Evolutionary conservation across 1,284 basidiomycete species (phyloP).

Genomic region (Chalciporus sp.): DNA sequence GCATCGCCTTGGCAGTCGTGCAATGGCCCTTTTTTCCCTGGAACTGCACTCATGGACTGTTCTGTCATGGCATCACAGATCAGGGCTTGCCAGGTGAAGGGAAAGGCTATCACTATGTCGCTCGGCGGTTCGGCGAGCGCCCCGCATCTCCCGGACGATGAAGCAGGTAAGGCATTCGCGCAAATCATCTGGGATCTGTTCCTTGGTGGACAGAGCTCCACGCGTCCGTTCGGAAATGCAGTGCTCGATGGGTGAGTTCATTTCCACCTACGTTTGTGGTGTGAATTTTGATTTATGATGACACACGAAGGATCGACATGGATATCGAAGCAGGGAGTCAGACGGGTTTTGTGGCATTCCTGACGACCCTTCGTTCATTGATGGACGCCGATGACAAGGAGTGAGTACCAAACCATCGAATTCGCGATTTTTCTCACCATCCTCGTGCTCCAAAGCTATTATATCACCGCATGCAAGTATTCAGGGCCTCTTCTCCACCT

Average conservation of each 20-base stretch:
- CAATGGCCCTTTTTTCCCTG: conserved; percentile 50
- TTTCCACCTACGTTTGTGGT: not conserved
- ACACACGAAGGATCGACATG: conserved; percentile 55
- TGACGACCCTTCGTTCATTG: conserved; percentile 52
- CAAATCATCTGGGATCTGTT: conserved; percentile 39
- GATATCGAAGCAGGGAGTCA: conserved; percentile 66
- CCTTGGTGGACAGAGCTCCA: no score
- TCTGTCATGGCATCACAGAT: conserved; percentile 55
- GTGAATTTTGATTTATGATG: not conserved
- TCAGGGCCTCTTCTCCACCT: no score
- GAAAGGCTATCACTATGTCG: conserved; percentile 63
- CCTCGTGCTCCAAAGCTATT: conserved; percentile 45
- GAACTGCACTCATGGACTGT: conserved; percentile 57
- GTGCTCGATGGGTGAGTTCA: not conserved
- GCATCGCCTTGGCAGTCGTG: no score
- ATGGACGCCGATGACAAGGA: conserved; percentile 51
- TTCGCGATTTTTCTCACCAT: conserved; percentile 5
- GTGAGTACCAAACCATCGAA: conserved; percentile 32
- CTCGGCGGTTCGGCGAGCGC: conserved; percentile 61
- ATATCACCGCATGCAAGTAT: conserved; percentile 48
- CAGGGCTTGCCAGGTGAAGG: conserved; percentile 56
- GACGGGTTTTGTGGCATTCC: conserved; percentile 56
- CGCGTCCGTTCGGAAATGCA: no score
- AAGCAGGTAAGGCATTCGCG: conserved; percentile 52
- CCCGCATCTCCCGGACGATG: conserved; percentile 49